These are phyloP conservation scores for Rhinocladiella mackenziei DNA, from an alignment of 2,329 filamentous ascomycete genomes.

Conservation along the genomic window DNA sequence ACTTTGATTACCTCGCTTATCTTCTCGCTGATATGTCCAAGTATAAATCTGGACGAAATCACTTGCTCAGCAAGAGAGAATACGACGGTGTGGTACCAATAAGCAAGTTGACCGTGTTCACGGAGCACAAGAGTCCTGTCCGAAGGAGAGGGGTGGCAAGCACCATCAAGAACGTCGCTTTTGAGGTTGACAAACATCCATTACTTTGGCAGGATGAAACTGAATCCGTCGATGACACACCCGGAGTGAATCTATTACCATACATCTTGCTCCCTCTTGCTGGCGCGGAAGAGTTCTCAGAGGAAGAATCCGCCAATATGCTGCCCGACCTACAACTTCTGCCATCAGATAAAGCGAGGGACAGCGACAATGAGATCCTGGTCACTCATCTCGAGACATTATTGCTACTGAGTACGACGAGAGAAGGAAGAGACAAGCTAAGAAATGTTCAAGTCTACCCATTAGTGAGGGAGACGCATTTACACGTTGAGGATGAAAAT, in stretches of 20 bases:
- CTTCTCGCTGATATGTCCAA: conserved; percentile 88
- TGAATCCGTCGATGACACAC: conserved; percentile 30
- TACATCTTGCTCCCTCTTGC: conserved; percentile 86
- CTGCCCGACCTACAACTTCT: conserved; percentile 84
- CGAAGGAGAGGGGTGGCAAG: conserved; percentile 91
- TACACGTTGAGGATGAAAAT: conserved; percentile 69
- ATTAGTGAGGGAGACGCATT: conserved; percentile 79
- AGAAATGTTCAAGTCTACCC: conserved; percentile 79
- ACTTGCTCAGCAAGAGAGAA: conserved; percentile 68
- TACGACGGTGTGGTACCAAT: conserved; percentile 85
- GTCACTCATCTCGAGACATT: conserved; percentile 87
- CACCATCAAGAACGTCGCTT: conserved; percentile 90
- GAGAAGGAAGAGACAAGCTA: conserved; percentile 69
- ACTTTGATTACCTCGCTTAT: conserved; percentile 92
- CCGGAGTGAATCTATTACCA: conserved; percentile 64
- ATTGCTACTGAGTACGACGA: conserved; percentile 74
- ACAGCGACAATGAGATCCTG: conserved; percentile 70
- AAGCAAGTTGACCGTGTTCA: conserved; percentile 90
- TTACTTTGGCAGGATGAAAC: conserved; percentile 66
- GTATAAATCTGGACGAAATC: conserved; percentile 61
- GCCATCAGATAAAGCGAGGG: conserved; percentile 82
- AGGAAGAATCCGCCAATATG: conserved; percentile 83
- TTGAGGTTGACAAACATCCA: conserved; percentile 70
- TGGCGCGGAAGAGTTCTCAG: conserved; percentile 80
- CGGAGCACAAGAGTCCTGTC: conserved; percentile 78